These are phyloP conservation scores for Saturnispora quitensis DNA, from an alignment of 805 yeast genomes.

Conservation along the genomic window DNA sequence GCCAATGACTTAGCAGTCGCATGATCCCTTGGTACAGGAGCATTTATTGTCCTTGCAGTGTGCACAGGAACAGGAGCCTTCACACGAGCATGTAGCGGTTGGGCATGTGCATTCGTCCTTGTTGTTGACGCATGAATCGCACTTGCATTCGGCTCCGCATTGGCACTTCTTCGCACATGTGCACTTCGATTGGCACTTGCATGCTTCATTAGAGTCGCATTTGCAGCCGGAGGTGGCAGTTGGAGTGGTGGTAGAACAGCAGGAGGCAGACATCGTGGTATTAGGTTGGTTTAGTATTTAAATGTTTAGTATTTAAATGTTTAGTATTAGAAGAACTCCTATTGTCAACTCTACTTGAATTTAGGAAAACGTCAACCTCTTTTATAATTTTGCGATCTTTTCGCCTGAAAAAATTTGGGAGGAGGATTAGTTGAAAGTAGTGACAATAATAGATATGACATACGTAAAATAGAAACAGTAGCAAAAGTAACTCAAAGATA, in stretches of 20 bases:
- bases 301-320: background rate
- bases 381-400: slow-evolving; percentile 2
- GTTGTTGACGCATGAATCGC: slow-evolving; percentile 8
- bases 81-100: slow-evolving; percentile 9
- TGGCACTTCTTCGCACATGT: slow-evolving; percentile 11
- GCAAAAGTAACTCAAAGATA: background rate
- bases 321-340: background rate
- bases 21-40: slow-evolving; percentile 1
- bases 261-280: background rate
- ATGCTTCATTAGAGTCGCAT: background rate
- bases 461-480: background rate
- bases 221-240: background rate
- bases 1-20: background rate
- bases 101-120: slow-evolving; percentile 9
- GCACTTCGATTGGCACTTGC: slow-evolving; percentile 4
- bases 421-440: background rate
- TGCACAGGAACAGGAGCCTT: slow-evolving; percentile 6
- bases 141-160: slow-evolving; percentile 9
- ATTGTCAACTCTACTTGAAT: background rate
- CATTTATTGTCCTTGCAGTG: slow-evolving; percentile 3
- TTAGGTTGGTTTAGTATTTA: background rate
- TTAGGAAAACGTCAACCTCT: background rate
- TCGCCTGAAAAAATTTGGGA: background rate
- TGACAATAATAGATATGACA: background rate
- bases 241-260: background rate